Evolutionary conservation across 257 asterid species (phyloP).

Genomic region (Solanum chiquidenum): DNA sequence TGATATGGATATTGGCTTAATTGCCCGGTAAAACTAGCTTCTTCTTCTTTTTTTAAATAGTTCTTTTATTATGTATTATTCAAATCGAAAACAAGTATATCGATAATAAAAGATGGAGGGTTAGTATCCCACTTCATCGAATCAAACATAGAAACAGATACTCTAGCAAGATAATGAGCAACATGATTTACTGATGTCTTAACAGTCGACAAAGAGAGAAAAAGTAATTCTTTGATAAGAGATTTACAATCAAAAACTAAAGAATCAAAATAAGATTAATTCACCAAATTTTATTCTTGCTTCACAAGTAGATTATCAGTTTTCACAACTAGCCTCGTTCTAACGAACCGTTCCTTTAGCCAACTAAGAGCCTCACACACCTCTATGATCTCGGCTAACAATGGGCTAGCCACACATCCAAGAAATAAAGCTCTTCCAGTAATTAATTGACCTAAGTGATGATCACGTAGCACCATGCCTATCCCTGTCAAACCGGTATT

Average conservation of each 20-base stretch:
- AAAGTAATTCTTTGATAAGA: too few species aligned
- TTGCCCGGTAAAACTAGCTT: background rate
- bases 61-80: too few species aligned
- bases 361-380: background rate
- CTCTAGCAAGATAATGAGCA: background rate
- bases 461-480: background rate
- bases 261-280: too few species aligned
- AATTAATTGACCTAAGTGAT: background rate
- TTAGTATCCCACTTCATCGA: background rate
- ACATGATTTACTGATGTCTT: too few species aligned
- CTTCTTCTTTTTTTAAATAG: too few species aligned
- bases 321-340: background rate
- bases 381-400: background rate
- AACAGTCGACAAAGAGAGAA: too few species aligned
- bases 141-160: too few species aligned
- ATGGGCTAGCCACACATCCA: background rate
- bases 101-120: background rate
- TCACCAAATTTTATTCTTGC: background rate
- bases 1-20: background rate
- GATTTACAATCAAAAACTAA: too few species aligned
- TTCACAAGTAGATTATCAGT: too few species aligned
- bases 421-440: fast-evolving
- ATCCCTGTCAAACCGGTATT: too few species aligned
- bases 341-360: background rate
- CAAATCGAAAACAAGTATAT: background rate